Evolutionary conservation across 2,329 filamentous ascomycete genomes (phyloP).

Genomic region (Tolypocladium amazonense): DNA sequence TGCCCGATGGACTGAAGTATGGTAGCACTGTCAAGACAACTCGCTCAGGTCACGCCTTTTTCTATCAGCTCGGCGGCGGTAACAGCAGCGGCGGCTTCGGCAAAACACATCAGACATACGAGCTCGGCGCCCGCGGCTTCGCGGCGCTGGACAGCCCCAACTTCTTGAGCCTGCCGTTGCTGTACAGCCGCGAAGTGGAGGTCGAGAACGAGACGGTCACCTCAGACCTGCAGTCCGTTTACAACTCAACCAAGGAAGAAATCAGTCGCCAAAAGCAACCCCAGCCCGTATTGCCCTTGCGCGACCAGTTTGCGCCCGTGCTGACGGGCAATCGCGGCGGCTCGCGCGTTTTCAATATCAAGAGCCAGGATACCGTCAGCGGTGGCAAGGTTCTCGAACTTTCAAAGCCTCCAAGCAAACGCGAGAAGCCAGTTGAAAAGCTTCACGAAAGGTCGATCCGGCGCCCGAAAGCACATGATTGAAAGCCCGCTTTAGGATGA

Average conservation of each 20-base stretch:
- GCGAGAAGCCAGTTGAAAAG: not conserved
- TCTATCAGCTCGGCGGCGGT: constrained; percentile 34
- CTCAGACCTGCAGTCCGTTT: constrained; percentile 29
- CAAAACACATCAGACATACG: constrained; percentile 44
- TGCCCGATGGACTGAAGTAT: constrained; percentile 9
- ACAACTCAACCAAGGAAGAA: not conserved
- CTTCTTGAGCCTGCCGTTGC: constrained; percentile 19
- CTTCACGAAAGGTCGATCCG: not conserved
- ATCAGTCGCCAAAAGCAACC: not conserved
- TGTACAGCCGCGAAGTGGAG: constrained; percentile 48
- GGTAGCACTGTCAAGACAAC: constrained; percentile 31
- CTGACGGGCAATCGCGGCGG: not conserved
- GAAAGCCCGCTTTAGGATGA: not conserved
- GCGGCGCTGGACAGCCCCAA: constrained; percentile 5
- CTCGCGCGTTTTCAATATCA: not conserved
- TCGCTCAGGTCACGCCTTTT: constrained; percentile 48
- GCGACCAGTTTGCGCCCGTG: not conserved
- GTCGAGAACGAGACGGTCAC: constrained; percentile 43
- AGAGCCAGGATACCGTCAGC: not conserved
- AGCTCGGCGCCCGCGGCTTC: constrained; percentile 31
- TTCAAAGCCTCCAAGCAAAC: not conserved
- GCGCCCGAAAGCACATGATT: not conserved
- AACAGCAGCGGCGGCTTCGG: constrained; percentile 41
- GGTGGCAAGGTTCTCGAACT: not conserved
- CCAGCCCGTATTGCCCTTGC: no score